Conservation (phyloP, 2,329 filamentous ascomycete genomes). For the Epichloe aotearoae region DNA sequence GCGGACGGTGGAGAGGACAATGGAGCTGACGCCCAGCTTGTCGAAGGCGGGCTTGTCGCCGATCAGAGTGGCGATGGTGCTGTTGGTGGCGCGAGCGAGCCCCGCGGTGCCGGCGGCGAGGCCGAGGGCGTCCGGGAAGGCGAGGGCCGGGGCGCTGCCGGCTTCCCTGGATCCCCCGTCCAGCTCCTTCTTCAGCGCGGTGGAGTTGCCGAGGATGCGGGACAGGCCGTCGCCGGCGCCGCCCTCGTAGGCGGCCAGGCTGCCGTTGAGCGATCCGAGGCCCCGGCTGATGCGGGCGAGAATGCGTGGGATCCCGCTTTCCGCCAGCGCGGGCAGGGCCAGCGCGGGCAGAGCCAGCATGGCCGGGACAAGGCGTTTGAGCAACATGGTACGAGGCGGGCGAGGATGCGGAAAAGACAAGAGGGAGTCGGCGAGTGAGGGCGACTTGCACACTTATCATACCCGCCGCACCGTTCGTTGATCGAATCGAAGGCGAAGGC, state of each 20-base stretch:
- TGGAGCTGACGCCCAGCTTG: not conserved
- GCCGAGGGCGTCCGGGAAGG: not conserved
- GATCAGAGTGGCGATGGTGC: not conserved
- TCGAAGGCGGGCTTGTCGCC: not conserved
- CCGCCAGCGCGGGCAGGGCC: not conserved
- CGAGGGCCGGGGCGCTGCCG: not conserved
- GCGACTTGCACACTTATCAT: too few relatives aligned
- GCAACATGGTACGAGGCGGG: not conserved
- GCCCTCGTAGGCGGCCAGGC: conserved; percentile 4
- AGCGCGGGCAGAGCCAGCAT: not conserved
- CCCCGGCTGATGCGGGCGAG: not conserved
- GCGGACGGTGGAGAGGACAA: not conserved
- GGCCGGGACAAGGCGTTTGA: not conserved
- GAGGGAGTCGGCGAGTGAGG: too few relatives aligned
- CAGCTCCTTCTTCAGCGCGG: conserved; percentile 6
- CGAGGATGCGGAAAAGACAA: too few relatives aligned
- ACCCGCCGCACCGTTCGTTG: too few relatives aligned
- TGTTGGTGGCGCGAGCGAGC: not conserved
- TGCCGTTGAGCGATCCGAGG: conserved; percentile 7
- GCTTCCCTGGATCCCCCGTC: not conserved
- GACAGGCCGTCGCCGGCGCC: not conserved
- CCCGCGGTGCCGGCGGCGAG: not conserved
- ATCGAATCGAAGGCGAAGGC: too few relatives aligned
- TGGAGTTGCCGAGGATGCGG: not conserved
- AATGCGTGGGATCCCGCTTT: not conserved